phyloP scores from a whole-genome alignment of 2,329 filamentous ascomycete genomes.

The Raffaelea albimanens region DNA sequence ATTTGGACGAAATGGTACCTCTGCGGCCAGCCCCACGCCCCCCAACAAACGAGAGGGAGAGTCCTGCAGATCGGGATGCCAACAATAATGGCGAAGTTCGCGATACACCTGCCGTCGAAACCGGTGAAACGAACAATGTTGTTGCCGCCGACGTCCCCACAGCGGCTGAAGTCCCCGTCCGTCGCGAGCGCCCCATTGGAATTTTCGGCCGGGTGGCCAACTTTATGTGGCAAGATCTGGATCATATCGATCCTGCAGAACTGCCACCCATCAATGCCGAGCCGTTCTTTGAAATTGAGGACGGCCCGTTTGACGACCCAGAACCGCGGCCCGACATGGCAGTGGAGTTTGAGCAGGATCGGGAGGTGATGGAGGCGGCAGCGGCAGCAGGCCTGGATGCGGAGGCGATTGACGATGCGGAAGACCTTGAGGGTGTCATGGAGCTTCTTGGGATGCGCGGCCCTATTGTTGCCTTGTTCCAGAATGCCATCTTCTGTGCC shows the following conservation, averaged over 20 bases:
- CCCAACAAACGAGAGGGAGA: too few species aligned
- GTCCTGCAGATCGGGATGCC: too few species aligned
- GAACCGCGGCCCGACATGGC: slow-evolving; percentile 8
- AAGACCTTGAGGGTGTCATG: slow-evolving; percentile 93
- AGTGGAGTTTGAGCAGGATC: slow-evolving; percentile 34
- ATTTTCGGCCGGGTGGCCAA: slow-evolving; percentile 38
- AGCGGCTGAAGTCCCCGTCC: slow-evolving; percentile 7
- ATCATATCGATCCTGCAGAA: slow-evolving; percentile 45
- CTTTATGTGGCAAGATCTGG: slow-evolving; percentile 54
- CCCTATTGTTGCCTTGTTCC: slow-evolving; percentile 77
- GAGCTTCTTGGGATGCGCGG: slow-evolving; percentile 96
- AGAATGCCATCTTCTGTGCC: slow-evolving; percentile 91
- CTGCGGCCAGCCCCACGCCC: too few species aligned
- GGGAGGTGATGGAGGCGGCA: slow-evolving; percentile 54
- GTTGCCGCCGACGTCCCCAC: neutral
- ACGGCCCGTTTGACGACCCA: slow-evolving; percentile 19
- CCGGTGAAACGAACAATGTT: too few species aligned
- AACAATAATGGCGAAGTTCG: too few species aligned
- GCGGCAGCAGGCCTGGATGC: slow-evolving; percentile 61
- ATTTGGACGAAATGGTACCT: neutral
- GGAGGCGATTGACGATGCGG: slow-evolving; percentile 72
- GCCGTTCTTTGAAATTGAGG: slow-evolving; percentile 22
- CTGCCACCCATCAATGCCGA: slow-evolving; percentile 29
- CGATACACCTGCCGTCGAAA: too few species aligned
- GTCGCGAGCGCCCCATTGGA: slow-evolving; percentile 20